Percentiles rank a stretch among this genome's conserved stretches.
phyloP scores from a whole-genome alignment of 768 basidiomycete species.

The Podaxis pistillaris region DNA sequence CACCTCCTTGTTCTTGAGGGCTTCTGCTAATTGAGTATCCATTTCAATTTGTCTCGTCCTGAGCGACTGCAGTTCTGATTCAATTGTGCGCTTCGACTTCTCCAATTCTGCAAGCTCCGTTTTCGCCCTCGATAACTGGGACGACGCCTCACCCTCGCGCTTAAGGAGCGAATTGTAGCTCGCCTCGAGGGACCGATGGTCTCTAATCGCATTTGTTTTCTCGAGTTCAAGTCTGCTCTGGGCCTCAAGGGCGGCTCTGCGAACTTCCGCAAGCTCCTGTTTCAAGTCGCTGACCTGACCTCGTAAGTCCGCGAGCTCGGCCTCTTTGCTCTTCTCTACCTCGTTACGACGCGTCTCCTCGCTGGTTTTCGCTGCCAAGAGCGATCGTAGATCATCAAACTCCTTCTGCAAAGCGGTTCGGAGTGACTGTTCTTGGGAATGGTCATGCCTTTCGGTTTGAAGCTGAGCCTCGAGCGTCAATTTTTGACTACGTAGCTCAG shows the following conservation, averaged over 20 bases:
- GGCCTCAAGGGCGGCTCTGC: slow-evolving; percentile 56
- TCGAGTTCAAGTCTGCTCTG: slow-evolving; percentile 79
- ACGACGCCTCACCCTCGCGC: slow-evolving; percentile 51
- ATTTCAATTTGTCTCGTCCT: slow-evolving; percentile 66
- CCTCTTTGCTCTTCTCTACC: slow-evolving; percentile 84
- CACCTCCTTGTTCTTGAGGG: slow-evolving; percentile 73
- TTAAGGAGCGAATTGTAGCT: slow-evolving; percentile 67
- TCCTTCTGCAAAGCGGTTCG: slow-evolving; percentile 74
- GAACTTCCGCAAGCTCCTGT: slow-evolving; percentile 63
- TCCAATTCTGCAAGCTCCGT: slow-evolving; percentile 55
- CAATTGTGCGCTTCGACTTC: slow-evolving; percentile 62
- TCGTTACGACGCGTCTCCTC: slow-evolving; percentile 85
- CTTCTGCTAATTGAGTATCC: slow-evolving; percentile 62
- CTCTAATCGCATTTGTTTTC: slow-evolving; percentile 59
- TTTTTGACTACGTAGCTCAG: slow-evolving; percentile 68
- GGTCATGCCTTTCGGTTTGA: slow-evolving; percentile 54
- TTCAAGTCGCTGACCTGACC: slow-evolving; percentile 59
- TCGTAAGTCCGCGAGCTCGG: slow-evolving; percentile 76
- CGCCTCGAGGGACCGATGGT: slow-evolving; percentile 57
- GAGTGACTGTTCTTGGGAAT: slow-evolving; percentile 39
- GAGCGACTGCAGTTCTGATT: slow-evolving; percentile 73
- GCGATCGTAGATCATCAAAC: slow-evolving; percentile 80
- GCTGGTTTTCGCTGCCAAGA: slow-evolving; percentile 80
- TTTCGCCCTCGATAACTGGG: slow-evolving; percentile 49
- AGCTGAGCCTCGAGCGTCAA: slow-evolving; percentile 65